A percentile compares a stretch with the other conserved stretches of the same genome.
Evolutionary conservation across 228 moss, liverwort and hornwort genomes (phyloP).

Genomic region (Sphagnum fallax): DNA sequence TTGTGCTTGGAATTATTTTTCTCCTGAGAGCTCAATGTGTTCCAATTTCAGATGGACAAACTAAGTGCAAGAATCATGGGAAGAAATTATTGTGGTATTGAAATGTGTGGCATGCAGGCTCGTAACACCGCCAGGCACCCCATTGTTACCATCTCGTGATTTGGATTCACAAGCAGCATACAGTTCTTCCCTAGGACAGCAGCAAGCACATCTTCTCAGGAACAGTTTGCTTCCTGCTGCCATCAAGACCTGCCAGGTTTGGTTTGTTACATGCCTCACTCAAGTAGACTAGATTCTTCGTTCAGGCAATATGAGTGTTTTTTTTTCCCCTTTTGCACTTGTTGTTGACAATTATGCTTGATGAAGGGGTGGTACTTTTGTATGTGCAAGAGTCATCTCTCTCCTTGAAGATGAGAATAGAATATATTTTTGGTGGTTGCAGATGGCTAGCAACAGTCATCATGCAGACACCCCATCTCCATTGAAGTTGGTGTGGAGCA

Average conservation of each 20-base stretch:
- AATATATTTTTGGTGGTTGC: not conserved
- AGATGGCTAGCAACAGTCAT: not conserved
- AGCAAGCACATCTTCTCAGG: slow-evolving; percentile 22
- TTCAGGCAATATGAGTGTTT: not conserved
- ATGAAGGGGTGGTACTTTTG: no score
- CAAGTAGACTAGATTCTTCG: no score
- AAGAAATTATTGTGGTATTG: no score
- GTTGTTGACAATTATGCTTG: no score
- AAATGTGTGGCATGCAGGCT: slow-evolving; percentile 22
- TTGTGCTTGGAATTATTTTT: no score
- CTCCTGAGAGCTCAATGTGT: no score
- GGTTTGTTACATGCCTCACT: no score
- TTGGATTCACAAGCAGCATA: slow-evolving; percentile 40
- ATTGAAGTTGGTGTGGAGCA: slow-evolving; percentile 10
- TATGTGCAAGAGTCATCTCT: no score
- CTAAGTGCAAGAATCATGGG: no score
- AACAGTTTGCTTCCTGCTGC: slow-evolving; percentile 29
- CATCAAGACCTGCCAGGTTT: slow-evolving; percentile 40
- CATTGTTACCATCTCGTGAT: slow-evolving; percentile 80
- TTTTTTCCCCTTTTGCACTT: no score
- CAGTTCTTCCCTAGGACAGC: slow-evolving; percentile 8
- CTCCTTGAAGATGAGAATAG: not conserved
- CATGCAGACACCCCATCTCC: slow-evolving; percentile 16
- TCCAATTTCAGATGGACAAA: no score
- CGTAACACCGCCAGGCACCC: slow-evolving; percentile 84